These are phyloP conservation scores for Trametes cinnabarina DNA, from an alignment of 768 basidiomycete species.

Conservation along the genomic window DNA sequence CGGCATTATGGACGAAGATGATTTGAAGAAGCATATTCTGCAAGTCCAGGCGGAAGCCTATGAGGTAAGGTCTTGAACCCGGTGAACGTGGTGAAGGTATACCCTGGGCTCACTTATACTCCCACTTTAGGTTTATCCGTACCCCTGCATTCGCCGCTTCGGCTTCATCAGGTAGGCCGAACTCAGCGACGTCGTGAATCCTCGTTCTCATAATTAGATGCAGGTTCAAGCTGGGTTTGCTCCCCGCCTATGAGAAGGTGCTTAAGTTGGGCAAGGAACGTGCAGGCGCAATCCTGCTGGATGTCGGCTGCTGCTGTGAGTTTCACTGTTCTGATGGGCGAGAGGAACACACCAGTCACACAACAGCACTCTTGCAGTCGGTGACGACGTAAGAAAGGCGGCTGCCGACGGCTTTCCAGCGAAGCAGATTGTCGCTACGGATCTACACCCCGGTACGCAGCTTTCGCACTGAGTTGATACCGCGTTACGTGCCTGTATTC, in stretches of 20 bases:
- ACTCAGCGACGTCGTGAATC: background rate
- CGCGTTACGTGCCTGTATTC: no score
- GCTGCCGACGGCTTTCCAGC: conserved; percentile 40
- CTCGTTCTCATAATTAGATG: no score
- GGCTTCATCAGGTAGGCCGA: conserved; percentile 15
- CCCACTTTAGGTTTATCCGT: conserved; percentile 18
- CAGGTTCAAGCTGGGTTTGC: conserved; percentile 7
- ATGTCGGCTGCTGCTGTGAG: conserved; percentile 18
- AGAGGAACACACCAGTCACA: background rate
- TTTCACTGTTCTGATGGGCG: background rate
- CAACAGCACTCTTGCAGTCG: no score
- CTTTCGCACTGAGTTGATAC: no score
- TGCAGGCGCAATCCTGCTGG: conserved; percentile 8
- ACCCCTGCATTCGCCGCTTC: conserved; percentile 25
- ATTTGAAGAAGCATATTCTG: conserved; percentile 32
- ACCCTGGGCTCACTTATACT: background rate
- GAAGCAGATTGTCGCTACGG: conserved; percentile 35
- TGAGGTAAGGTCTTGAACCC: conserved; percentile 3
- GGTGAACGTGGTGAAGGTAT: no score
- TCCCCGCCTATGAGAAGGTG: conserved; percentile 13
- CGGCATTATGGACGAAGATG: conserved; percentile 28
- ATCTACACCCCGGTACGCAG: conserved; percentile 32
- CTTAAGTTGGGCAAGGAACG: conserved; percentile 9
- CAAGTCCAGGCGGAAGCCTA: conserved; percentile 23
- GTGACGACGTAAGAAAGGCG: conserved; percentile 38